A percentile compares a stretch with the other conserved stretches of the same genome.
phyloP scores from a whole-genome alignment of 306 rosid genomes.

The Rosa lucieae region DNA sequence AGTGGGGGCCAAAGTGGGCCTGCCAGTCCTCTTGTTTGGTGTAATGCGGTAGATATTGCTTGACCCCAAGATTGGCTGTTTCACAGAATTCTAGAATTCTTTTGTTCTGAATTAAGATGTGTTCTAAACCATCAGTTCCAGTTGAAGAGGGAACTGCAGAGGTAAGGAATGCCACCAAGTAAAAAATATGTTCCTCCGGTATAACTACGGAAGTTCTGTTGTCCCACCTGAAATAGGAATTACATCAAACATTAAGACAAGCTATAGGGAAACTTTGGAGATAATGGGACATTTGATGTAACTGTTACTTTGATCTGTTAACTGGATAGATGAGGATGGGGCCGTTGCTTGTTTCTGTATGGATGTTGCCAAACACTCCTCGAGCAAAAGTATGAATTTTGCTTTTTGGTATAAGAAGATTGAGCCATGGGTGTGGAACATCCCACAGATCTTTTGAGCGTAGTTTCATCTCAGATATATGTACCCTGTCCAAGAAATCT shows the following conservation, averaged over 20 bases:
- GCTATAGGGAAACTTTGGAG: background rate
- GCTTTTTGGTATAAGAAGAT: slow-evolving; percentile 86
- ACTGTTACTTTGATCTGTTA: slow-evolving; percentile 70
- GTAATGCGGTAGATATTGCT: slow-evolving; percentile 89
- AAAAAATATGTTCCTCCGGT: slow-evolving; percentile 90
- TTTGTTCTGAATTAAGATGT: slow-evolving; percentile 73
- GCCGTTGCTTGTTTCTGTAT: slow-evolving; percentile 67
- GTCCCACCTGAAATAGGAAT: slow-evolving; percentile 78
- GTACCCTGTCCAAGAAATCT: slow-evolving; percentile 89
- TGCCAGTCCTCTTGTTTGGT: slow-evolving; percentile 70
- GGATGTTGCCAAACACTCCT: slow-evolving; percentile 82
- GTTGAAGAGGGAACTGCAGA: slow-evolving; percentile 82
- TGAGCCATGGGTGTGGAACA: slow-evolving; percentile 99
- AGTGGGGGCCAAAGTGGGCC: slow-evolving; percentile 83
- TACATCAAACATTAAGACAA: slow-evolving; percentile 13
- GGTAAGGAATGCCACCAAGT: slow-evolving; percentile 79
- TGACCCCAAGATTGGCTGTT: slow-evolving; percentile 64
- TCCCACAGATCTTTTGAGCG: slow-evolving; percentile 94
- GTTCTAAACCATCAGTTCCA: slow-evolving; percentile 76
- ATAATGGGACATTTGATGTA: background rate
- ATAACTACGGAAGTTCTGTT: slow-evolving; percentile 62
- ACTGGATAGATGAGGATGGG: slow-evolving; percentile 93
- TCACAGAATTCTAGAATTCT: slow-evolving; percentile 81
- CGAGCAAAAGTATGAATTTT: slow-evolving; percentile 69
- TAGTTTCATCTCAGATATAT: slow-evolving; percentile 77